These are phyloP conservation scores for Aplosporella prunicola DNA, from an alignment of 2,329 filamentous ascomycete genomes.

Conservation along the genomic window DNA sequence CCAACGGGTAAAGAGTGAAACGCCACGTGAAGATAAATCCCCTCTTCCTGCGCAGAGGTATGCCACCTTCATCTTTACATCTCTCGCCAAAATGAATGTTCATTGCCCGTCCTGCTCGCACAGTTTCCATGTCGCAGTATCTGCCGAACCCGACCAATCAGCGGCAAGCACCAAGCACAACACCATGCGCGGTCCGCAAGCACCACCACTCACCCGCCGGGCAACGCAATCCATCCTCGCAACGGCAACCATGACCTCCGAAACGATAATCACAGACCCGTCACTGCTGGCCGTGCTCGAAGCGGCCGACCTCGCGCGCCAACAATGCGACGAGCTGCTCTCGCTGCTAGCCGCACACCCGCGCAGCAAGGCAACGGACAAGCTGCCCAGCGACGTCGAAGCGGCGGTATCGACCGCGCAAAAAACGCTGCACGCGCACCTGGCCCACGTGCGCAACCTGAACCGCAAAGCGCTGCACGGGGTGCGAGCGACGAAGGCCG, in stretches of 20 bases:
- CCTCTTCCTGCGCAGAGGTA: too few relatives aligned
- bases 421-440: conserved; percentile 66
- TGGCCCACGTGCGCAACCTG: conserved; percentile 51
- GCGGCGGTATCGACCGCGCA: conserved; percentile 63
- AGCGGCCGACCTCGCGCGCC: conserved; percentile 62
- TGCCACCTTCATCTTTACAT: too few relatives aligned
- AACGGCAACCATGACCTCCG: conserved; percentile 4
- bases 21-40: too few relatives aligned
- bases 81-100: too few relatives aligned
- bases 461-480: conserved; percentile 74
- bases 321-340: conserved; percentile 55
- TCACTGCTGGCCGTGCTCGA: conserved; percentile 59
- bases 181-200: too few relatives aligned
- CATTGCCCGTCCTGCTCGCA: too few relatives aligned
- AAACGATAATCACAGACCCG: conserved; percentile 50
- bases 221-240: not conserved
- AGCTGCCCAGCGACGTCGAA: conserved; percentile 41
- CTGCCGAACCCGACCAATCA: too few relatives aligned
- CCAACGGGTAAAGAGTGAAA: too few relatives aligned
- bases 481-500: conserved; percentile 75
- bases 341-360: conserved; percentile 47
- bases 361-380: conserved; percentile 22
- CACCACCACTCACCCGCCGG: not conserved
- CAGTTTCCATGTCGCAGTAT: too few relatives aligned
- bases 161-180: too few relatives aligned